These are phyloP conservation scores for Saraca asoca DNA, from an alignment of 331 rosid genomes.

Conservation along the genomic window DNA sequence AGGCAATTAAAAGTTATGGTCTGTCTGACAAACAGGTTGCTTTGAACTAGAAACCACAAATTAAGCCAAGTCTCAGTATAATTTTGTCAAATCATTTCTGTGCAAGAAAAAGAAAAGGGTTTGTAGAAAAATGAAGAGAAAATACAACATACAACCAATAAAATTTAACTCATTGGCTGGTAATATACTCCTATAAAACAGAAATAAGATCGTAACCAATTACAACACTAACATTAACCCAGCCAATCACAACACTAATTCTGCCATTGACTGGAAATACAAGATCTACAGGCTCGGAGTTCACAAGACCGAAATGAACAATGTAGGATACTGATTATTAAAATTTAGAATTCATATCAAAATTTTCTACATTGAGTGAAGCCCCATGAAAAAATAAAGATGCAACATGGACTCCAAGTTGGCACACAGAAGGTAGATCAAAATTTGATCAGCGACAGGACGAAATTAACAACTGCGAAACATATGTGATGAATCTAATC, in stretches of 20 bases:
- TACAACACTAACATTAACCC: not conserved
- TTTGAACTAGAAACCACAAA: slow-evolving; percentile 22
- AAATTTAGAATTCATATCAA: slow-evolving; percentile 4
- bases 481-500: slow-evolving; percentile 15
- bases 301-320: slow-evolving; percentile 9
- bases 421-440: not conserved
- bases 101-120: not conserved
- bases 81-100: slow-evolving; percentile 1
- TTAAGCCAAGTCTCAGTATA: slow-evolving; percentile 18
- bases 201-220: slow-evolving; percentile 4
- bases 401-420: slow-evolving; percentile 2
- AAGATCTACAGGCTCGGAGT: slow-evolving; percentile 18
- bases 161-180: not conserved
- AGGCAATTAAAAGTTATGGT: slow-evolving; percentile 13
- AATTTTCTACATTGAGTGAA: slow-evolving; percentile 5
- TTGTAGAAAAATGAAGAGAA: slow-evolving; percentile 22
- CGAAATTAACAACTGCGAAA: slow-evolving; percentile 12
- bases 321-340: slow-evolving; percentile 11
- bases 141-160: slow-evolving; percentile 3
- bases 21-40: slow-evolving; percentile 17
- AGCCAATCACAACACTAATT: slow-evolving; percentile 5
- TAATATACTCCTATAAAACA: not conserved
- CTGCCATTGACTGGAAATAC: not conserved
- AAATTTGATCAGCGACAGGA: not conserved
- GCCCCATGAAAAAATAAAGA: not conserved